Conservation (phyloP, 1,284 basidiomycete genomes). For the Ceraceosorus bombacis region DNA sequence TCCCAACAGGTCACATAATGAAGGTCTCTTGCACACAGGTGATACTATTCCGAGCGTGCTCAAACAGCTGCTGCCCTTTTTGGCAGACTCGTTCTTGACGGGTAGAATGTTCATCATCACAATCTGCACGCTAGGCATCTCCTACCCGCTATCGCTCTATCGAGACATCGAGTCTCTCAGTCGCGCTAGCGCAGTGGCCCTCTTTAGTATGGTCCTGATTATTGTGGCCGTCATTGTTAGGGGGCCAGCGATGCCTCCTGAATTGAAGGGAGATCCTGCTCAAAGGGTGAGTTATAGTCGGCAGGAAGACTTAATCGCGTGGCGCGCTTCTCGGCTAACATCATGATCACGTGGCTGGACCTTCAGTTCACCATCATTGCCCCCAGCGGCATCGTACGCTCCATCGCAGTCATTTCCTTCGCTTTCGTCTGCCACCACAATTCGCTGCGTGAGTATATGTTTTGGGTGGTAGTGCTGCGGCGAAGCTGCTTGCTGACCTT, state of each 20-base stretch:
- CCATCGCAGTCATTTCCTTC: conserved; percentile 47
- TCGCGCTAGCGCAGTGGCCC: conserved; percentile 71
- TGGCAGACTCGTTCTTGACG: conserved; percentile 68
- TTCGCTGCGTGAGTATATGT: conserved; percentile 22
- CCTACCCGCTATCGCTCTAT: conserved; percentile 89
- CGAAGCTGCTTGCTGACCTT: neutral
- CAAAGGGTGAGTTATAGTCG: conserved; percentile 15
- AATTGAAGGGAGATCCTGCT: conserved; percentile 62
- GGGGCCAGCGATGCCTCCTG: conserved; percentile 69
- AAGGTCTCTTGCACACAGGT: neutral
- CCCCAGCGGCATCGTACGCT: conserved; percentile 52
- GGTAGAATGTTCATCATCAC: conserved; percentile 72
- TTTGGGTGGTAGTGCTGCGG: neutral
- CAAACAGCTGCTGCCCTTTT: conserved; percentile 71
- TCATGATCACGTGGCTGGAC: conserved; percentile 41
- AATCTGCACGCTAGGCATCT: conserved; percentile 55
- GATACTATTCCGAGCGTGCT: conserved; percentile 93
- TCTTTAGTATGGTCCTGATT: conserved; percentile 85
- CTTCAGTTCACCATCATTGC: conserved; percentile 76
- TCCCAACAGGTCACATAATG: too few relatives aligned
- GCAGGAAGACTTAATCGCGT: conserved; percentile 58
- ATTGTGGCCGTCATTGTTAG: conserved; percentile 78
- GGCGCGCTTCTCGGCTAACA: conserved; percentile 76
- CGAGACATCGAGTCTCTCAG: conserved; percentile 95
- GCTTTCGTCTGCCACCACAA: conserved; percentile 49